Evolutionary conservation across 1,139 yeast species (phyloP).

Genomic region (Eremothecium cymbalariae): DNA sequence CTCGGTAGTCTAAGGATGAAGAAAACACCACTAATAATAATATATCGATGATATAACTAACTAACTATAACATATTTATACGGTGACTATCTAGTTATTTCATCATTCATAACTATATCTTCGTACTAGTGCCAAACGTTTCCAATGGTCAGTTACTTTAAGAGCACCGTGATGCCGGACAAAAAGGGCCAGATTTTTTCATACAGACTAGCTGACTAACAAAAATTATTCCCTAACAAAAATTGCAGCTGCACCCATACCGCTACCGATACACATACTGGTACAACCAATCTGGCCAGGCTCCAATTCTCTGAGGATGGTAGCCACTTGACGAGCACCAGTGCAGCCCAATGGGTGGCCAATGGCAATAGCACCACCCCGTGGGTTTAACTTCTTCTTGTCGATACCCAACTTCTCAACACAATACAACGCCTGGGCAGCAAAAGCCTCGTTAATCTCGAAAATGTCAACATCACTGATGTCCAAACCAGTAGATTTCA

Average conservation of each 20-base stretch:
- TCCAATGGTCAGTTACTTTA: too few species aligned
- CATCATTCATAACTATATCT: too few species aligned
- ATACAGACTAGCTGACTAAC: too few species aligned
- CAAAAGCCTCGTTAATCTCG: slow-evolving; percentile 94
- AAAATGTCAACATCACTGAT: slow-evolving; percentile 62
- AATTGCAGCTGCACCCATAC: slow-evolving; percentile 96
- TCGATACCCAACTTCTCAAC: slow-evolving; percentile 61
- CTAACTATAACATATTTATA: too few species aligned
- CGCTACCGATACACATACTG: slow-evolving; percentile 96
- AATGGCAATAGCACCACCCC: slow-evolving; percentile 93
- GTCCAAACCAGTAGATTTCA: slow-evolving; percentile 55
- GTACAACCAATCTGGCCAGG: slow-evolving; percentile 81
- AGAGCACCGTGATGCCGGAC: too few species aligned
- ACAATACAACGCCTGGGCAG: slow-evolving; percentile 83
- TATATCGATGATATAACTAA: too few species aligned
- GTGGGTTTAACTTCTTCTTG: slow-evolving; percentile 66
- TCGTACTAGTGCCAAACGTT: too few species aligned
- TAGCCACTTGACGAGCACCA: slow-evolving; percentile 91
- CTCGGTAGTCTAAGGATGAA: too few species aligned
- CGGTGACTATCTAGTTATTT: too few species aligned
- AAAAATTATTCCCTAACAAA: slow-evolving; percentile 56
- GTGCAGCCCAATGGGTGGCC: slow-evolving; percentile 97
- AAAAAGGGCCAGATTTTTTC: too few species aligned
- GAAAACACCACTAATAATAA: too few species aligned
- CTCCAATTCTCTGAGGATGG: slow-evolving; percentile 71